These are phyloP conservation scores for Colletotrichum limetticola DNA, from an alignment of 2,329 filamentous ascomycete species.

Conservation along the genomic window DNA sequence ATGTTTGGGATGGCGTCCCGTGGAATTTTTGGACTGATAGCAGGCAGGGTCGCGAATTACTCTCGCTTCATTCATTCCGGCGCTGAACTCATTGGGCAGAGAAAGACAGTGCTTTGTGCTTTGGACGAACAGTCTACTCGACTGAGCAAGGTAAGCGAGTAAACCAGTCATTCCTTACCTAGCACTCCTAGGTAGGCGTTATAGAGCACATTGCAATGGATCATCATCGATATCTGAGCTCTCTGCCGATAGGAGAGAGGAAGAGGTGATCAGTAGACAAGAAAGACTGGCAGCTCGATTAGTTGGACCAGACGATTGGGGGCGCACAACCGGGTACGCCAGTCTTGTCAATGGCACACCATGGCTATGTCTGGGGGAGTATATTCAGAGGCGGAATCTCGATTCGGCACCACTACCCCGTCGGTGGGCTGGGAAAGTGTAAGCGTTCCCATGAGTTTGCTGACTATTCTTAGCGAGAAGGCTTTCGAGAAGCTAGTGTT, in stretches of 20 bases:
- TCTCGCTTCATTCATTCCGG: background rate
- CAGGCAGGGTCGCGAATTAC: background rate
- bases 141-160: background rate
- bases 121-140: constrained; percentile 22
- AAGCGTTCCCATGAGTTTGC: background rate
- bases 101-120: constrained; percentile 7
- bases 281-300: background rate
- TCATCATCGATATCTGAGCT: constrained; percentile 4
- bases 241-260: background rate
- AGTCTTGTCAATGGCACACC: background rate
- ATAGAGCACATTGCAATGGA: background rate
- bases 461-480: background rate
- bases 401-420: constrained; percentile 12
- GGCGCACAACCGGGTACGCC: background rate
- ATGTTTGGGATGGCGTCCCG: constrained; percentile 21
- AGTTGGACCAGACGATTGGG: background rate
- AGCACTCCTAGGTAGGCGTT: background rate
- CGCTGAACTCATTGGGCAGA: background rate
- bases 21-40: constrained; percentile 4
- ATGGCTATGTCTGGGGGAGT: background rate
- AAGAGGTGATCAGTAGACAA: background rate
- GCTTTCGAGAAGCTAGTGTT: background rate
- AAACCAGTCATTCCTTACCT: constrained; percentile 8
- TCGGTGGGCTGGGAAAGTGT: background rate
- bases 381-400: constrained; percentile 10